These are phyloP conservation scores for Prinsepia uniflora DNA, from an alignment of 306 rosid genomes.

Conservation along the genomic window DNA sequence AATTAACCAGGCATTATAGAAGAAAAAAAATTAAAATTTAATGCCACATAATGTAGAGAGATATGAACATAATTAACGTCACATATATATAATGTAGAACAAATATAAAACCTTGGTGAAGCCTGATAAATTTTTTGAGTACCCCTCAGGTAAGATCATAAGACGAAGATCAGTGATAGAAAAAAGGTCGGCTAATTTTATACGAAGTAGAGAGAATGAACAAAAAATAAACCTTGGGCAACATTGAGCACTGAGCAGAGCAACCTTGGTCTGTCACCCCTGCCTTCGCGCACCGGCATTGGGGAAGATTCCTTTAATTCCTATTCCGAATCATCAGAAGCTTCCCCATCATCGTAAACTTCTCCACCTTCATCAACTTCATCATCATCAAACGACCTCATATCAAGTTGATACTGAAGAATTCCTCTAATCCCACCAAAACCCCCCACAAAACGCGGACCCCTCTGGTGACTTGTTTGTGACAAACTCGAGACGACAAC, in stretches of 20 bases:
- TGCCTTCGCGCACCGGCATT: slow-evolving; percentile 15
- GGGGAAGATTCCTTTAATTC: slow-evolving; percentile 17
- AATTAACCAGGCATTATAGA: background rate
- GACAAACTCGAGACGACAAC: slow-evolving; percentile 49
- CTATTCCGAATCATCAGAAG: slow-evolving; percentile 41
- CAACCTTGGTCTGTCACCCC: background rate
- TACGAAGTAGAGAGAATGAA: background rate
- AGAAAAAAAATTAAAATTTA: background rate
- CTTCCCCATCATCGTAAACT: slow-evolving; percentile 1
- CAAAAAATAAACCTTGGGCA: slow-evolving; percentile 16
- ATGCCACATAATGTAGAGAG: background rate
- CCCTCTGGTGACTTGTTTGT: slow-evolving; percentile 60
- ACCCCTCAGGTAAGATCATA: background rate
- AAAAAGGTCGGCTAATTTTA: background rate
- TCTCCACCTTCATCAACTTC: slow-evolving; percentile 21
- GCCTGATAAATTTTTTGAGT: slow-evolving; percentile 4
- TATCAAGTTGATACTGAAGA: slow-evolving; percentile 51
- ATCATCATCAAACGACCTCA: slow-evolving; percentile 46
- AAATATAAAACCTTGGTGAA: slow-evolving; percentile 14
- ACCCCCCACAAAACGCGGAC: slow-evolving; percentile 48
- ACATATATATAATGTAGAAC: too few relatives aligned
- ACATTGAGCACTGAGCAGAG: slow-evolving; percentile 3
- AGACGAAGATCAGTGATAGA: background rate
- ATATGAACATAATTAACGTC: too few relatives aligned
- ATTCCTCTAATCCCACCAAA: slow-evolving; percentile 55